These are phyloP conservation scores for Sesbania bispinosa DNA, from an alignment of 306 rosid species.

Conservation along the genomic window DNA sequence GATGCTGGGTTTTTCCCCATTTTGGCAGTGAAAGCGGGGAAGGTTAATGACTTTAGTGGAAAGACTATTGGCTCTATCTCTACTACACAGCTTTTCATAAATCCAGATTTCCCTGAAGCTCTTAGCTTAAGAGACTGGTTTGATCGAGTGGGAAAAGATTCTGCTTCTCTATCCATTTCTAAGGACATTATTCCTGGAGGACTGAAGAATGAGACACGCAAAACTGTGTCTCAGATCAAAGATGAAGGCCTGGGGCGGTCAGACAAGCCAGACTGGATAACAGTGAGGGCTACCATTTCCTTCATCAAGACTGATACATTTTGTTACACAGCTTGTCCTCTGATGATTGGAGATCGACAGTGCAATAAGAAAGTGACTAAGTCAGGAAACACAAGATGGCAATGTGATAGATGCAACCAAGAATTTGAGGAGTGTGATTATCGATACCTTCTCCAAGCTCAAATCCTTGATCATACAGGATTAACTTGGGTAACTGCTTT, in stretches of 20 bases:
- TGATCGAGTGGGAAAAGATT: conserved; percentile 68
- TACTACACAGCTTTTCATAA: conserved; percentile 78
- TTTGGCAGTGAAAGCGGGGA: conserved; percentile 91
- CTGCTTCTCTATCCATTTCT: conserved; percentile 70
- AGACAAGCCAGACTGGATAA: conserved; percentile 92
- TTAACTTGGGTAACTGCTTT: conserved; percentile 96
- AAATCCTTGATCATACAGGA: conserved; percentile 83
- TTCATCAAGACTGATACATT: conserved; percentile 84
- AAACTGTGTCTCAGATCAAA: conserved; percentile 86
- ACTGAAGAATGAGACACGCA: conserved; percentile 73
- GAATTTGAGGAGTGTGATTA: conserved; percentile 92
- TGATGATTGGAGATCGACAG: conserved; percentile 93
- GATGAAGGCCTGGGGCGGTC: conserved; percentile 95
- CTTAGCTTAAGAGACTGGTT: conserved; percentile 71
- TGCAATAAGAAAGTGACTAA: conserved; percentile 83
- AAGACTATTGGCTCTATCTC: conserved; percentile 89
- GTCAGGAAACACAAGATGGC: conserved; percentile 65
- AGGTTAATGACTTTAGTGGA: conserved; percentile 86
- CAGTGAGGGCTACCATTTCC: conserved; percentile 74
- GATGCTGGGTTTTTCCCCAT: conserved; percentile 63
- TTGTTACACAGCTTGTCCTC: conserved; percentile 94
- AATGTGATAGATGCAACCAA: conserved; percentile 91
- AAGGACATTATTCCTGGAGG: conserved; percentile 65
- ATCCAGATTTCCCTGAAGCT: conserved; percentile 82
- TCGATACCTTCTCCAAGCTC: conserved; percentile 97